A percentile compares a stretch with the other conserved stretches of the same genome.
These are phyloP conservation scores for Voacanga thouarsii DNA, from an alignment of 257 asterid species.

Conservation along the genomic window DNA sequence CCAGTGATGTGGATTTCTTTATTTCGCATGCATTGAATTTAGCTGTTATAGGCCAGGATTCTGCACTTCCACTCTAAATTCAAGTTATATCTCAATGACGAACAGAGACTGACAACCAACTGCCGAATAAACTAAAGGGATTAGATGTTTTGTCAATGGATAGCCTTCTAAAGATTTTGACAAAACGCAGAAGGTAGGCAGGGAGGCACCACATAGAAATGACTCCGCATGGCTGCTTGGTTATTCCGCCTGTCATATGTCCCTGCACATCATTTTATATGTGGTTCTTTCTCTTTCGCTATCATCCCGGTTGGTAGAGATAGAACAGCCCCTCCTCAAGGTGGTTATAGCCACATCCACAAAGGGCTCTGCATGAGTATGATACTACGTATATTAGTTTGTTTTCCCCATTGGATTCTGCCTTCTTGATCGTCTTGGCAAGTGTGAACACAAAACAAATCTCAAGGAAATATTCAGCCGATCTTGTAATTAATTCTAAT, in stretches of 20 bases:
- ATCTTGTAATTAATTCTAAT: background rate
- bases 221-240: constrained; percentile 2
- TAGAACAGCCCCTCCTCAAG: too few species aligned
- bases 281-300: too few species aligned
- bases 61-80: too few species aligned
- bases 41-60: background rate
- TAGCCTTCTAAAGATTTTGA: background rate
- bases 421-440: too few species aligned
- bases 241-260: background rate
- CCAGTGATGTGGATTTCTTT: background rate
- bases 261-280: background rate
- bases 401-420: too few species aligned
- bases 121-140: background rate
- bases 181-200: background rate
- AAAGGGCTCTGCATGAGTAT: background rate
- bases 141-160: background rate
- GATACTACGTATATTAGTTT: too few species aligned
- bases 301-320: too few species aligned
- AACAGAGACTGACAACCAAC: background rate
- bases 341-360: too few species aligned
- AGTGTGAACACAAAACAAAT: background rate
- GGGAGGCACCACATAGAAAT: background rate
- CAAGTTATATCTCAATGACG: background rate
- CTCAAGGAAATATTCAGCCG: background rate
- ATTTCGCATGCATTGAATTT: background rate